Percentiles rank a stretch among this genome's conserved stretches.
Evolutionary conservation across 129 eudicot genomes (phyloP).

Genomic region (carrot (Daucus carota)): DH1_v3.0 NC_030383.2:46431501-46432000

Average conservation of each 20-base stretch:
- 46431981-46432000: background rate
- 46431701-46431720: conserved; percentile 13
- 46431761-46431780: too few species aligned
- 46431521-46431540: background rate
- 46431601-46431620: conserved; percentile 12
- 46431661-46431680: conserved; percentile 15
- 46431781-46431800: background rate
- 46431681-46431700: conserved; percentile 15
- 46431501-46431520: background rate
- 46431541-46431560: too few species aligned
- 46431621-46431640: conserved; percentile 14
- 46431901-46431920: background rate
- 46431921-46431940: conserved; percentile 18
- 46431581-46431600: conserved; percentile 12
- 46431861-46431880: background rate
- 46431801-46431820: background rate
- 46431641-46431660: conserved; percentile 13
- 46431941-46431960: conserved; percentile 11
- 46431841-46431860: background rate
- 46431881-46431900: conserved; percentile 4
- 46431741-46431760: conserved; percentile 14
- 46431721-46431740: conserved; percentile 14
- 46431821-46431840: background rate
- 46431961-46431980: conserved; percentile 13
- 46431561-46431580: background rate